A percentile compares a stretch with the other conserved stretches of the same genome.
Evolutionary conservation across 306 rosid species (phyloP).

Genomic region (Vigna reflexopilosa): DNA sequence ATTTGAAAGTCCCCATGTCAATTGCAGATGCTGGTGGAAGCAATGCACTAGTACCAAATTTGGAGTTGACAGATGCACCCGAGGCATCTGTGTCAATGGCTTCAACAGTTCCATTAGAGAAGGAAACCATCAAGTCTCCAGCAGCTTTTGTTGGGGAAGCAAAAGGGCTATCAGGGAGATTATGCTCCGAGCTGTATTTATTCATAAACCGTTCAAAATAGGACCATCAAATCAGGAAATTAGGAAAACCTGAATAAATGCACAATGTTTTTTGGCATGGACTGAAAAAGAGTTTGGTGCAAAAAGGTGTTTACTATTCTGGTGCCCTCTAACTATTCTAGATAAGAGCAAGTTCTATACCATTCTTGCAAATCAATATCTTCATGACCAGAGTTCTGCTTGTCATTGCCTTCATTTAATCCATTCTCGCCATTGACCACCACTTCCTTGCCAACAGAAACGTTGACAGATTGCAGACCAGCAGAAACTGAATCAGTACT

Average conservation of each 20-base stretch:
- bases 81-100: conserved; percentile 56
- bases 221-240: conserved; percentile 29
- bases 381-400: conserved; percentile 61
- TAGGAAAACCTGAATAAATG: conserved; percentile 43
- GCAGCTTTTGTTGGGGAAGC: conserved; percentile 92
- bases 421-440: conserved; percentile 47
- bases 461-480: conserved; percentile 46
- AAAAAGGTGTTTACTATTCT: conserved; percentile 46
- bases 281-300: conserved; percentile 43
- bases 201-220: conserved; percentile 34
- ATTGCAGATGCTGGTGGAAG: conserved; percentile 63
- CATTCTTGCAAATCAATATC: conserved; percentile 73
- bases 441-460: conserved; percentile 52
- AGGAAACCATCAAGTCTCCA: conserved; percentile 56
- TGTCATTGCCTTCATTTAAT: conserved; percentile 50
- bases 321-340: conserved; percentile 37
- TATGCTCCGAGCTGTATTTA: conserved; percentile 90
- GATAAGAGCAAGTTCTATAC: conserved; percentile 49
- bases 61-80: conserved; percentile 55
- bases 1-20: conserved; percentile 84
- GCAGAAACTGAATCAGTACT: conserved; percentile 41
- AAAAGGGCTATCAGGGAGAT: conserved; percentile 96
- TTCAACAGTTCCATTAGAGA: conserved; percentile 54
- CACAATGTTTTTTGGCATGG: conserved; percentile 45
- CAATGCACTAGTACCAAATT: conserved; percentile 57